These are phyloP conservation scores for Saitozyma sp. DNA, from an alignment of 768 basidiomycete species.

Conservation along the genomic window DNA sequence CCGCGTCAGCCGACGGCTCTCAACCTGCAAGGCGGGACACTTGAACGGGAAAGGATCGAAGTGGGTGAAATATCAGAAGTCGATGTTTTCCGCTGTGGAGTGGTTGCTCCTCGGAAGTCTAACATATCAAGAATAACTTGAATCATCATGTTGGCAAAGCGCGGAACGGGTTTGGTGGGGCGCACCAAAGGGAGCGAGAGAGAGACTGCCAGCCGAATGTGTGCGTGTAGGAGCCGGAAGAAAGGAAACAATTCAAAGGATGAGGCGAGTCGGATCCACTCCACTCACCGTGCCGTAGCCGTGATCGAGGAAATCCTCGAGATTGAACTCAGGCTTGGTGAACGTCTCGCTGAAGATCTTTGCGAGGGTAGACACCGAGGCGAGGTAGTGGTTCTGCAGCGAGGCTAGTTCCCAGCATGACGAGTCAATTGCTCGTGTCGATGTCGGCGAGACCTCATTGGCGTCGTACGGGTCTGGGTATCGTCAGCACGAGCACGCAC, in stretches of 20 bases:
- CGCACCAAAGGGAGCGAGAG: too few relatives aligned
- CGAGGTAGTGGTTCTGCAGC: constrained; percentile 77
- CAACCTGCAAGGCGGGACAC: neutral
- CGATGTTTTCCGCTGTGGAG: too few relatives aligned
- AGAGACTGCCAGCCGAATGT: too few relatives aligned
- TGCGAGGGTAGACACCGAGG: constrained; percentile 79
- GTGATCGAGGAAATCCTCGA: constrained; percentile 97
- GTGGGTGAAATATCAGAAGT: neutral
- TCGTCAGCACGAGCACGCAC: neutral
- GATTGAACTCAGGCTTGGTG: constrained; percentile 80
- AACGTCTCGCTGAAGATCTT: constrained; percentile 87
- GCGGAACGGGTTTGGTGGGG: too few relatives aligned
- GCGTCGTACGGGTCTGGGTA: constrained; percentile 66
- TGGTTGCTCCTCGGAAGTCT: too few relatives aligned
- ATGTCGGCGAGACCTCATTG: constrained; percentile 68
- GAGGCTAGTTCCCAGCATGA: constrained; percentile 90
- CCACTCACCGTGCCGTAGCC: constrained; percentile 52
- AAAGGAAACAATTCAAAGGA: neutral
- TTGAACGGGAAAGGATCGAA: neutral
- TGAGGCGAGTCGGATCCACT: neutral
- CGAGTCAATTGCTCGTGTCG: constrained; percentile 76
- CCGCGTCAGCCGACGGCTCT: neutral
- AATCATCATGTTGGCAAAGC: too few relatives aligned
- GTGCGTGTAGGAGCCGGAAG: too few relatives aligned
- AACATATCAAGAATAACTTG: too few relatives aligned